Evolutionary conservation across 495 filamentous ascomycete genomes (phyloP), one percentile per base, ranked within the genome.

Genomic region (Polyplosphaeria fusca): DNA sequence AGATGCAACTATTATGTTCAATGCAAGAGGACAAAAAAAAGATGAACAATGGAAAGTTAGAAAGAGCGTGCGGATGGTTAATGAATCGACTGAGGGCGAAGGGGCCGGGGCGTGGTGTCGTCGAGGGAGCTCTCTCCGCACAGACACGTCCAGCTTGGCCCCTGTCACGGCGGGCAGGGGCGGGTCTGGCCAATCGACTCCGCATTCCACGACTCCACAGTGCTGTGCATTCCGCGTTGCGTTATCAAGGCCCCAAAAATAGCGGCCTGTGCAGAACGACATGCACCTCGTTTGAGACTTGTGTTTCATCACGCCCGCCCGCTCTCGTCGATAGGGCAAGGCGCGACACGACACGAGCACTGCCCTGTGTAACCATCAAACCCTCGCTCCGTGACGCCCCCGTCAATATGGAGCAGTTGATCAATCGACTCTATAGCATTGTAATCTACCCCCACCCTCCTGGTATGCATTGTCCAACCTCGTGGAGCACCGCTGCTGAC

Each of bases 231-330:
- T n/a, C n/a, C n/a, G n/a, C n/a, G n/a, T 47, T 19, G 4, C 37
- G 14, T 45, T 51, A 51, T 52, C 20, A n/a, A 18, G 41, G 39
- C 35, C 24, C 43, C 51, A 43, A 55, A 54, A 55, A 55, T 61
- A 55, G 58, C 42, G 43, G 44, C 12, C 38, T 46, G 43, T 49
- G 35, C 51, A 27, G 4, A 18, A 19, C 4, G 25, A 40, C 13
- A 23, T 47, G 48, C 51, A 13, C 30, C 14, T 23, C 22, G 30
- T 60, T 58, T 58, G 46, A 46, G 47, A 35, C 56, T 53, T 53
- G 56, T 48, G 56, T 60, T 60, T 60, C 56, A 60, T 1, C 2
- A 46, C 18, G n/a, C 20, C 32, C 49, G n/a, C 20, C 32, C 49
- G 3, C 5, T n/a, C 16, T 42, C 19, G 9, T 35, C 30, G 4